phyloP scores from a whole-genome alignment of 768 basidiomycete species.

The Steccherinum ochraceum region DNA sequence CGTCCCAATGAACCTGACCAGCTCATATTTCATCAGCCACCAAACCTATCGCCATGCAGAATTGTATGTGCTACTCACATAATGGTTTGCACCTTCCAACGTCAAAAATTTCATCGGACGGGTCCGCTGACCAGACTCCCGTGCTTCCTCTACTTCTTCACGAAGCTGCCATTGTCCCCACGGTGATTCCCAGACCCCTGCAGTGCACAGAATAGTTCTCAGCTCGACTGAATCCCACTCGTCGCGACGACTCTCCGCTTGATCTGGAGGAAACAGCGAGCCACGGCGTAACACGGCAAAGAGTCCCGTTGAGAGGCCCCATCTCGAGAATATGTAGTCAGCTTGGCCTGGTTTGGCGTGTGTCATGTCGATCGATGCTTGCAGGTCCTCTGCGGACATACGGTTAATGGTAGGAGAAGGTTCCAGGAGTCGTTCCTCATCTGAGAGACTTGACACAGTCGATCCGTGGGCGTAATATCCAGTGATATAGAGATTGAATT shows the following conservation, averaged over 20 bases:
- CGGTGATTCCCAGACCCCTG: slow-evolving; percentile 6
- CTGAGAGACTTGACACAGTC: neutral
- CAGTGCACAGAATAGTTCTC: slow-evolving; percentile 1
- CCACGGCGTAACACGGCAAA: neutral
- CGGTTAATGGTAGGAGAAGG: neutral
- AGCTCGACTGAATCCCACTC: neutral
- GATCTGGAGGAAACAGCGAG: neutral
- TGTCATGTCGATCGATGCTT: neutral
- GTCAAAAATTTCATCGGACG: neutral
- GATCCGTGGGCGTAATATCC: slow-evolving; percentile 1
- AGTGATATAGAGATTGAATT: neutral
- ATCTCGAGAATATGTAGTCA: neutral
- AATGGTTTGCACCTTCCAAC: slow-evolving; percentile 5
- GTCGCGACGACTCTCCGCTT: neutral
- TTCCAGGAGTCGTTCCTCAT: neutral
- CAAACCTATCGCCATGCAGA: neutral
- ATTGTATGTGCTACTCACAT: neutral
- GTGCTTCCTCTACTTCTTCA: slow-evolving; percentile 6
- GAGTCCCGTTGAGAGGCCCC: neutral
- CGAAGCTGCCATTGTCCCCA: slow-evolving; percentile 10
- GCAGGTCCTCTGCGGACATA: neutral
- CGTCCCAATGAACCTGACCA: slow-evolving; percentile 6
- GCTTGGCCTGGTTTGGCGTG: neutral
- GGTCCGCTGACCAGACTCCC: neutral
- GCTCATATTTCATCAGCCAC: neutral